Conservation (phyloP, 2,329 filamentous ascomycete species). For the Ilyonectria destructans region DNA sequence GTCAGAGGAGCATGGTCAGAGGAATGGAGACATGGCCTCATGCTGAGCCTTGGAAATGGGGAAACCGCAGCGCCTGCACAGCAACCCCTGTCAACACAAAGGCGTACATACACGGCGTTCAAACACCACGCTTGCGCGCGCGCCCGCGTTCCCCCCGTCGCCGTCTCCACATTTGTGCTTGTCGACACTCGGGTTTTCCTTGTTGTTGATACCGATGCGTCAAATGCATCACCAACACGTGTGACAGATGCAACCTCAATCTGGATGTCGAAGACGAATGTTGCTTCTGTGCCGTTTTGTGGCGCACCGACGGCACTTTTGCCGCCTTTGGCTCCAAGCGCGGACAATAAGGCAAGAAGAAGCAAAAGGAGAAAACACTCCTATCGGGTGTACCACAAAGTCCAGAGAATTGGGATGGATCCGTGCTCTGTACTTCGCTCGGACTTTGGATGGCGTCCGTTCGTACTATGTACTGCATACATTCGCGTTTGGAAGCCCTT, state of each 20-base stretch:
- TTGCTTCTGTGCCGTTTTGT: conserved; percentile 24
- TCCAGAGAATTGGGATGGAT: not conserved
- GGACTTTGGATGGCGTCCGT: conserved; percentile 10
- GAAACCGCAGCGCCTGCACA: conserved; percentile 39
- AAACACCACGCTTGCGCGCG: conserved; percentile 15
- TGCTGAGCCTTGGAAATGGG: conserved; percentile 35
- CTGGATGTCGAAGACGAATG: conserved; percentile 2
- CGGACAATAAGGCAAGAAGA: conserved; percentile 1
- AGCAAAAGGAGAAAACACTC: not conserved
- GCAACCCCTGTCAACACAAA: conserved; percentile 37
- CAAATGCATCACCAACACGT: conserved; percentile 16
- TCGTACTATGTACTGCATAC: conserved; percentile 19
- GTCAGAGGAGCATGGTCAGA: conserved; percentile 38
- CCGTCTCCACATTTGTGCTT: conserved; percentile 28
- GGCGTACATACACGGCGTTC: not conserved
- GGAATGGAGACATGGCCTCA: conserved; percentile 41
- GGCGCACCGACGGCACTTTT: conserved; percentile 10
- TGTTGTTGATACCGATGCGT: conserved; percentile 17
- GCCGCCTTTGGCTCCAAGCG: conserved; percentile 3
- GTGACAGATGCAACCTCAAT: conserved; percentile 21
- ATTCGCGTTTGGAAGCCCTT: conserved; percentile 26
- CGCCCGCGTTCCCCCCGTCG: conserved; percentile 10
- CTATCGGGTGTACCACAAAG: not conserved
- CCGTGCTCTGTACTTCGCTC: not conserved
- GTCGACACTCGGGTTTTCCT: conserved; percentile 17